phyloP scores from a whole-genome alignment of 306 rosid genomes.

The Sphenostylis stenocarpa region DNA sequence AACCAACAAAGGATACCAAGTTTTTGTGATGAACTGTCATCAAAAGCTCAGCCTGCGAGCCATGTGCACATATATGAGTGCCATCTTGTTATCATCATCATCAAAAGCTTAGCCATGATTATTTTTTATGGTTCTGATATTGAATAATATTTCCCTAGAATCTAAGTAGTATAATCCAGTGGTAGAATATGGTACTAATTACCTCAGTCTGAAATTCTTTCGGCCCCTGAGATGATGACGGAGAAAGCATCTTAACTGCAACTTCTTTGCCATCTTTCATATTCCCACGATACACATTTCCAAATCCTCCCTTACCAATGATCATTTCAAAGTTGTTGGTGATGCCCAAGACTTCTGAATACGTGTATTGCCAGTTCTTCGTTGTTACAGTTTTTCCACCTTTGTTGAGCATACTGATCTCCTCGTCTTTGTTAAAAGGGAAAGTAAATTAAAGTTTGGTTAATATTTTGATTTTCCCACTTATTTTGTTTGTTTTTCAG shows the following conservation, averaged over 20 bases:
- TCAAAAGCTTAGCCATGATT: conserved; percentile 48
- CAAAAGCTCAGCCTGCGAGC: conserved; percentile 67
- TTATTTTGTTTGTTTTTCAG: not conserved
- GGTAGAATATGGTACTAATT: conserved; percentile 3
- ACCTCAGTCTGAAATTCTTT: conserved; percentile 75
- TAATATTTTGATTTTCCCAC: conserved; percentile 13
- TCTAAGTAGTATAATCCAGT: not conserved
- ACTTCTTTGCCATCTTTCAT: conserved; percentile 60
- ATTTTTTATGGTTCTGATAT: not conserved
- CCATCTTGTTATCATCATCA: conserved; percentile 57
- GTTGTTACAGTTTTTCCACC: conserved; percentile 44
- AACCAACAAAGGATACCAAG: conserved; percentile 66
- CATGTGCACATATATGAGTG: conserved; percentile 43
- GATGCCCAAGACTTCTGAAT: conserved; percentile 51
- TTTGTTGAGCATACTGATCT: conserved; percentile 31
- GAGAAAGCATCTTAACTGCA: conserved; percentile 67
- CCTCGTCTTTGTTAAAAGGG: conserved; percentile 27
- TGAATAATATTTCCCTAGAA: conserved; percentile 20
- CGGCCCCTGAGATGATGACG: conserved; percentile 72
- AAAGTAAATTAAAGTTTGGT: not conserved
- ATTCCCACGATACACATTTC: conserved; percentile 54
- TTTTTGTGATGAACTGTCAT: conserved; percentile 76
- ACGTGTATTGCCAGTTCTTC: conserved; percentile 55
- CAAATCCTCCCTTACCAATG: conserved; percentile 76
- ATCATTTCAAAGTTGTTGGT: conserved; percentile 52